Percentiles rank a stretch among this genome's conserved stretches.
Conservation (phyloP, 2,329 filamentous ascomycete genomes). For the Fusarium brachygibbosum region DNA sequence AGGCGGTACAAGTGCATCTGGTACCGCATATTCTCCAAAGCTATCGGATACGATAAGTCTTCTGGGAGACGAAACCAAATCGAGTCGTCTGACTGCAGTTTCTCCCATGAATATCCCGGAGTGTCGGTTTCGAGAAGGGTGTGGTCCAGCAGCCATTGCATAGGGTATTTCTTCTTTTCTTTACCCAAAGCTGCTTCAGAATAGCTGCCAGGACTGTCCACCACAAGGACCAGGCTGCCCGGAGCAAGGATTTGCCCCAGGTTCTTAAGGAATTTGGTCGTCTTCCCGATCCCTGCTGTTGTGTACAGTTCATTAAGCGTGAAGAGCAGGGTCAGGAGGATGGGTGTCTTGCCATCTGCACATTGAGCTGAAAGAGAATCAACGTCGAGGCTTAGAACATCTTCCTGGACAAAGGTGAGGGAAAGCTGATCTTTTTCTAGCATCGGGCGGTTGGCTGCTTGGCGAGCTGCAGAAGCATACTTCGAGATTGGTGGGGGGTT, state of each 20-base stretch:
- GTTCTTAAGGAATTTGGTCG: slow-evolving; percentile 80
- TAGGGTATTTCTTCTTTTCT: slow-evolving; percentile 80
- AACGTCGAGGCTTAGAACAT: slow-evolving; percentile 62
- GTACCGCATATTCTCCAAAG: slow-evolving; percentile 94
- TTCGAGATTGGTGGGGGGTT: slow-evolving; percentile 64
- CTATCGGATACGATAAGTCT: slow-evolving; percentile 81
- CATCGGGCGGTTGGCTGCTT: slow-evolving; percentile 61
- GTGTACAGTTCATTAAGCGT: slow-evolving; percentile 96
- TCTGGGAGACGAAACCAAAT: slow-evolving; percentile 84
- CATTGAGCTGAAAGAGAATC: slow-evolving; percentile 53
- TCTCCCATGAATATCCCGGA: slow-evolving; percentile 74
- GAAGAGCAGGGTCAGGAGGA: slow-evolving; percentile 87
- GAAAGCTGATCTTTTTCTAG: slow-evolving; percentile 57
- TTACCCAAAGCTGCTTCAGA: slow-evolving; percentile 81
- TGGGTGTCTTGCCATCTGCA: slow-evolving; percentile 51
- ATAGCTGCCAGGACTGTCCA: slow-evolving; percentile 95
- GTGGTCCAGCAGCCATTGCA: slow-evolving; percentile 92
- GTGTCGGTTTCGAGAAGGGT: slow-evolving; percentile 69
- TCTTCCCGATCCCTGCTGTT: slow-evolving; percentile 76
- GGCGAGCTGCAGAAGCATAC: slow-evolving; percentile 64
- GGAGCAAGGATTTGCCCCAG: slow-evolving; percentile 70
- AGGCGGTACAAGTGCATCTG: slow-evolving; percentile 85
- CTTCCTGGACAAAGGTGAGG: slow-evolving; percentile 60
- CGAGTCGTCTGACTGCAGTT: slow-evolving; percentile 80
- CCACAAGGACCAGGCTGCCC: slow-evolving; percentile 81